phyloP scores from a whole-genome alignment of 2,329 filamentous ascomycete genomes.

The Aciculosporium take region DNA sequence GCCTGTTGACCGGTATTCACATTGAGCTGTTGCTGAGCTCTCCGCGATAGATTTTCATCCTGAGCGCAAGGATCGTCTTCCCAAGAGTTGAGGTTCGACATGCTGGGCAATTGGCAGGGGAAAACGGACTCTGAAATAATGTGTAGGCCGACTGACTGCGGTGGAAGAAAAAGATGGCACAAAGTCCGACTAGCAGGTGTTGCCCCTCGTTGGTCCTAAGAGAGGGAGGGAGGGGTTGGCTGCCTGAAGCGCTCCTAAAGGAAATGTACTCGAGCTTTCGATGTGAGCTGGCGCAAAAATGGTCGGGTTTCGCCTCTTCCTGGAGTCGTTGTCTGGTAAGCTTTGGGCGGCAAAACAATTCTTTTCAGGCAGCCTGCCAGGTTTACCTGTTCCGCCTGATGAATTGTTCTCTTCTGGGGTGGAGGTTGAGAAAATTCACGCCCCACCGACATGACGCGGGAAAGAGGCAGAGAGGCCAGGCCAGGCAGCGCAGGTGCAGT shows the following conservation, averaged over 20 bases:
- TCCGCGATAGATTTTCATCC: constrained; percentile 64
- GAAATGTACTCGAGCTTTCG: background rate
- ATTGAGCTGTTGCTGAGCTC: constrained; percentile 63
- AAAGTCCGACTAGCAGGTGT: background rate
- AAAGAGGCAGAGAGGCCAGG: too few relatives aligned
- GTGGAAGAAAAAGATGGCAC: background rate
- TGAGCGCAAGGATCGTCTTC: constrained; percentile 73
- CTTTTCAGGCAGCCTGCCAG: constrained; percentile 1
- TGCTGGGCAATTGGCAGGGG: constrained; percentile 22
- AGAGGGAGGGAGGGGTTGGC: background rate
- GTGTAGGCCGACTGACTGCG: background rate
- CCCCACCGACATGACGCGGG: constrained; percentile 25
- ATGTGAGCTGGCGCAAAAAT: background rate
- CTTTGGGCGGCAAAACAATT: constrained; percentile 3
- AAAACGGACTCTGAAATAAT: background rate
- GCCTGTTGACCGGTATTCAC: constrained; percentile 38
- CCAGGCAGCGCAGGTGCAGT: too few relatives aligned
- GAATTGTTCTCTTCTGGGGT: constrained; percentile 8
- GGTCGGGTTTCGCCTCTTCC: background rate
- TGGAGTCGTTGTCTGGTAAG: background rate
- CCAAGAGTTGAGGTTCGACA: constrained; percentile 91
- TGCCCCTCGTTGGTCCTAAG: constrained; percentile 2
- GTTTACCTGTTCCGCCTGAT: constrained; percentile 7
- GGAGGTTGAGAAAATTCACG: constrained; percentile 25
- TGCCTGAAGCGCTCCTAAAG: background rate